Evolutionary conservation across 192 early-diverging fungal genomes (phyloP), one percentile per base, ranked within the genome.

Genomic region (Lobosporangium transversale): DNA sequence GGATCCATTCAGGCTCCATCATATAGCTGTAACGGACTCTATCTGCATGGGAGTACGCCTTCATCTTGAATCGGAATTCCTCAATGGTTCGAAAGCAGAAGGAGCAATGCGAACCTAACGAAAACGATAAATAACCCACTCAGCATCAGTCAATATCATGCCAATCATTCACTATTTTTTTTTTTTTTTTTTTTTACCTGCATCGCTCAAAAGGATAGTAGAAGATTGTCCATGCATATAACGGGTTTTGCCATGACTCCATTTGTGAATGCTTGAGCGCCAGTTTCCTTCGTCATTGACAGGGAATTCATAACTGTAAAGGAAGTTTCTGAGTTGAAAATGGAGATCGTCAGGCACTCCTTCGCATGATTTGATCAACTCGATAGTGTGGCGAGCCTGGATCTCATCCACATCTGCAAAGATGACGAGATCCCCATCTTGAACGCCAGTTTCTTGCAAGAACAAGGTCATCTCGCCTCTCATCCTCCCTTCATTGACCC

Each of bases 361-460:
- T 1, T 61, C 52, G 66, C 89, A 91, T 4, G 26, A 36, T 32
- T 68, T 76, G 9, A 89, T 26, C 0, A 89, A 50, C 29, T 70
- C 50, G 12, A 89, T 37, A 11, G 86, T 84, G 32, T 82, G 59
- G 11, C 44, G 40, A 32, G 70, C 58, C 1, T 85, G 80, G 11
- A 91, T 81, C 56, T 91, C 89, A 58, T 91, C 89, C 20, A 85
- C 83, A 71, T 91, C 89, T 15, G 76, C 62, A 70, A 83, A 87
- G 20, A 87, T 62, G 1, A 89, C 53, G 21, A 74, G 57, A 62
- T 89, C 89, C 15, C 78, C 84, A 4, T n/a, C 33, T 36, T 58
- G 55, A 9, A 68, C 10, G 3, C 55, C 55, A 35, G 15, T n/a
- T 23, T 65, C 42, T n/a, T 68, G 21, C 21, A 90, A 70, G 26